Evolutionary conservation across 345 rosid species (phyloP).

Genomic region (Physaria fendleri): DNA sequence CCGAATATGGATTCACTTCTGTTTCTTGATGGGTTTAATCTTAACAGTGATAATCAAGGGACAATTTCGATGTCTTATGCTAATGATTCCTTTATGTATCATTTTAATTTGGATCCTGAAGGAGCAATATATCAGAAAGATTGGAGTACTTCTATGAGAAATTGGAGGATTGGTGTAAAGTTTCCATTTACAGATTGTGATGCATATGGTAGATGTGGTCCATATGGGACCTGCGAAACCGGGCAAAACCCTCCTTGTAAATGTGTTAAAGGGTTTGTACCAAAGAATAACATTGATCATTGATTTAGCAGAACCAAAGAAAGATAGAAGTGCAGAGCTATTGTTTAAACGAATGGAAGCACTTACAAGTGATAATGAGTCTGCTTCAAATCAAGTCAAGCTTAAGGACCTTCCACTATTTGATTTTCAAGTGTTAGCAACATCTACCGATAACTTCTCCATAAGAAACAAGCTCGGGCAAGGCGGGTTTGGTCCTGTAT

Average conservation of each 20-base stretch:
- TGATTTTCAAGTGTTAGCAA: no score
- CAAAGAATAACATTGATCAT: slow-evolving; percentile 15
- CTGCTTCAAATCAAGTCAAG: no score
- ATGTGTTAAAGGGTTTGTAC: slow-evolving; percentile 48
- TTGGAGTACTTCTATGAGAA: slow-evolving; percentile 11
- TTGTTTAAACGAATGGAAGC: no score
- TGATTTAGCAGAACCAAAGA: slow-evolving; percentile 1
- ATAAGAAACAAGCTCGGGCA: no score
- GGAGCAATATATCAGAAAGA: slow-evolving; percentile 21
- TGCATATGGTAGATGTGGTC: slow-evolving; percentile 45
- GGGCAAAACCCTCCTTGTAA: slow-evolving; percentile 36
- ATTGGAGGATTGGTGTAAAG: background rate
- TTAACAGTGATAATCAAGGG: slow-evolving; percentile 25
- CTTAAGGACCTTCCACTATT: no score
- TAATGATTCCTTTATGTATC: background rate
- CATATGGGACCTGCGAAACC: slow-evolving; percentile 33
- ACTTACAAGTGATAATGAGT: no score
- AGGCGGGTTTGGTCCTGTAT: no score
- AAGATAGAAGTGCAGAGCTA: slow-evolving; percentile 18
- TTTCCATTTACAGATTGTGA: slow-evolving; percentile 29
- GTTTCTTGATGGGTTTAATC: slow-evolving; percentile 25
- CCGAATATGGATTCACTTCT: slow-evolving; percentile 23
- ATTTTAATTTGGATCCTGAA: slow-evolving; percentile 24
- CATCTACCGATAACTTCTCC: no score
- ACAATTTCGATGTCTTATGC: slow-evolving; percentile 2